Base-by-base conservation (phyloP, 2,329 filamentous ascomycete species). In the Balansia obtecta region DNA sequence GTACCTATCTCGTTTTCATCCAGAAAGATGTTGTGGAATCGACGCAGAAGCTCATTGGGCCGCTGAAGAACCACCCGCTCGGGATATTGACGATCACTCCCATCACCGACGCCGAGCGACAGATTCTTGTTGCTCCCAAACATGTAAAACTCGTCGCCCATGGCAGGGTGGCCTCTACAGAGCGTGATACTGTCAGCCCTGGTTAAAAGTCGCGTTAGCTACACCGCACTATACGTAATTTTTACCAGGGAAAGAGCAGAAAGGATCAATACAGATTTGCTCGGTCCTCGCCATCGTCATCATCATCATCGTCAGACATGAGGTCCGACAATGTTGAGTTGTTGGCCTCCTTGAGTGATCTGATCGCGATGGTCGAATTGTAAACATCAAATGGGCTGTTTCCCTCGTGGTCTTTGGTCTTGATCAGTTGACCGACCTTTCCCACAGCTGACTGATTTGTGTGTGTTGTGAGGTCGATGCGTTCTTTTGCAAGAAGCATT, bases 101-200 rank as follows among this genome's bases (percentile, higher is more conserved):
- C 85, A 62, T 98, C 90, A n/a, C 90, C 90, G 53, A 97, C 84
- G 1, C 93, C 93, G 20, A 98, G 77, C 0, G 87, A 93, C 10
- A 95, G 69, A 58, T 98, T 98, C 62, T 93, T 94, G 68, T 96
- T 98, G 67, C 90, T 97, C 46, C 93, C 93, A 67, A 97, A 96
- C 1, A 88, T 85, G 60, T 88, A 97, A 1, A 96, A 71, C 62
- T 98, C 93, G 60, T 95, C 88, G 9, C 88, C 91, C 27, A 58
- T 53, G 4, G 58, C 53, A 16, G 59, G 56, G 20, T 53, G 53
- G 7, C 53, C 54, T 20, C 48, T 42, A 37, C 55, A 52, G 46
- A 58, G 53, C 2, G 56, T 53, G 10, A 44, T 33, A 32, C 56
- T 61, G 33, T 49, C 16, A 34, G 52, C 27, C 41, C 63, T 65